Evolutionary conservation across 768 basidiomycete species (phyloP).

Genomic region (Cyathus striatus): DNA sequence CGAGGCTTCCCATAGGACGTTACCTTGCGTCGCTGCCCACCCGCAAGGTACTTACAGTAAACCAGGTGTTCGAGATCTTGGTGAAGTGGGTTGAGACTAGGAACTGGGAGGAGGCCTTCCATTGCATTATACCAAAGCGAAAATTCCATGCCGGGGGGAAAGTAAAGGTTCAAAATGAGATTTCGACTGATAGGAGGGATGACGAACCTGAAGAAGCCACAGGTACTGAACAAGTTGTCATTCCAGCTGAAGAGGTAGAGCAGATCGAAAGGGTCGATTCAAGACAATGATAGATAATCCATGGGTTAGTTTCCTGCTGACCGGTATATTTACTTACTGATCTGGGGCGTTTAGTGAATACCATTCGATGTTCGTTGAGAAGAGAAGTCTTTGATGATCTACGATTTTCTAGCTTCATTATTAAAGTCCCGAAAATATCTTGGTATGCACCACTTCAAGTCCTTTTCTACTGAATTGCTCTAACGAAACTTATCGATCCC

Average conservation of each 20-base stretch:
- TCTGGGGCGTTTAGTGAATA: no score
- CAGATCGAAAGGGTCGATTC: not conserved
- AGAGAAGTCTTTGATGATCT: no score
- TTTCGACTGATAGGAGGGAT: conserved; percentile 7
- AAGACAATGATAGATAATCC: not conserved
- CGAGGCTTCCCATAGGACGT: conserved; percentile 91
- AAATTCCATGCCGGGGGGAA: conserved; percentile 64
- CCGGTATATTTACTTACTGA: no score
- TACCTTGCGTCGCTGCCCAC: conserved; percentile 81
- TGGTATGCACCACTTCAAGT: no score
- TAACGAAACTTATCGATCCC: no score
- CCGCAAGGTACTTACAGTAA: conserved; percentile 95
- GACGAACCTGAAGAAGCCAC: conserved; percentile 11
- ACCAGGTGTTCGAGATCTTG: conserved; percentile 93
- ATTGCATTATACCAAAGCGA: conserved; percentile 86
- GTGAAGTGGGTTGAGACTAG: conserved; percentile 82
- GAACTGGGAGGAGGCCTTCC: conserved; percentile 84
- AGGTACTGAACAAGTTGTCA: not conserved
- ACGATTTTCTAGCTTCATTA: no score
- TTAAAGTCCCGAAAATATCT: no score
- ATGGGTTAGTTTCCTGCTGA: no score
- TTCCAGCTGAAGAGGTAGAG: not conserved
- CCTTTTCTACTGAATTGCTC: no score
- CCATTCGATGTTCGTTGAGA: no score
- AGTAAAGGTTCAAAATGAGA: conserved; percentile 11